phyloP scores from a whole-genome alignment of 2,329 filamentous ascomycete genomes.

The Blumeria hordei region DNA sequence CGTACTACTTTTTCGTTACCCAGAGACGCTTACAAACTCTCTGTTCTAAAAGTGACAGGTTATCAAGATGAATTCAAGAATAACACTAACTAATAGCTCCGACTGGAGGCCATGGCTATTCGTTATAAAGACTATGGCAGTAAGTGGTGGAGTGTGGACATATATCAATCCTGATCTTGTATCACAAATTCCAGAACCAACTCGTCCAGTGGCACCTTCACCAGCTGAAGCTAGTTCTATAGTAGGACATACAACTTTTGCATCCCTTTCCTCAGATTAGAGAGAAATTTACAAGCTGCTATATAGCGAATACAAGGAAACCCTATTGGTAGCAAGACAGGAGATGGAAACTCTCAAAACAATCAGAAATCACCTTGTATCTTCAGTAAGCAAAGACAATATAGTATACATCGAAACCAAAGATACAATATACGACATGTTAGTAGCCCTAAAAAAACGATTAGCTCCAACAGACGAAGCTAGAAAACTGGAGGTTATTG shows the following conservation, averaged over 20 bases:
- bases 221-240: not conserved
- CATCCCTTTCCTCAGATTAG: not conserved
- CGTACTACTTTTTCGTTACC: not conserved
- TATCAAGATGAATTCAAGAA: not conserved
- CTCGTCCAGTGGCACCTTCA: not conserved
- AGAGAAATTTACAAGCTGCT: not conserved
- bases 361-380: not conserved
- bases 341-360: not conserved
- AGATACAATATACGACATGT: not conserved
- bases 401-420: conserved; percentile 1
- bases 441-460: conserved; percentile 1
- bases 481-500: not conserved
- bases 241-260: not conserved
- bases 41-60: not conserved
- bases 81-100: not conserved
- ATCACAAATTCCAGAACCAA: not conserved
- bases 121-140: not conserved
- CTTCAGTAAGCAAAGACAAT: not conserved
- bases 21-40: not conserved
- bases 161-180: not conserved
- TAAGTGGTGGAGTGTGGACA: not conserved
- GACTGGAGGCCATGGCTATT: not conserved
- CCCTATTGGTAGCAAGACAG: not conserved
- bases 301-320: not conserved
- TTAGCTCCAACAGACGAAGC: not conserved